Evolutionary conservation across 441 rosid genomes (phyloP), one percentile per base, ranked within the genome.

Genomic region (Erodium moschatum): DNA sequence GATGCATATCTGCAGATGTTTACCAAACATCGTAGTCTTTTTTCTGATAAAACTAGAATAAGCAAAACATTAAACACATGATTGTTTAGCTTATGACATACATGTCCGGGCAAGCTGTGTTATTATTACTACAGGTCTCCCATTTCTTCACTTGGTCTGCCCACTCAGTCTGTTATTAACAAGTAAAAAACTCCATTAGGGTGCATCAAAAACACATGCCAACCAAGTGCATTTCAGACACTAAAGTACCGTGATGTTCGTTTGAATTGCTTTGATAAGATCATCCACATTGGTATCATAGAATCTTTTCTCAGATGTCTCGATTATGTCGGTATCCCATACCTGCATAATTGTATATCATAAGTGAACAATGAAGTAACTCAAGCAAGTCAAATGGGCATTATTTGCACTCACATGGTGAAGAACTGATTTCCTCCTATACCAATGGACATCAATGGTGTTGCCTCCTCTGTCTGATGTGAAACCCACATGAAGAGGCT

Each of bases 401-500:
- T 24, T 24, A 11, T 5, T n/a, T n/a, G 44, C 15, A 71, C 88
- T 82, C 66, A 87, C 98, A 82, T 89, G 96, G 82, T 90, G 96
- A 71, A 93, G 97, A 75, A 77, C 82, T 79, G 77, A 77, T 73
- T 90, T 84, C 79, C 95, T 85, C 66, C 72, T 86, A 74, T 85
- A 93, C 96, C 97, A 92, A 68, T 80, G 94, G 60, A 92, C 89
- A 56, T 89, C 83, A 35, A 90, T 92, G 52, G 91, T 84, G 72
- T 90, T 92, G 67, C 85, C 98, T 70, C 98, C 98, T 58, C 54
- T 87, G 74, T 92, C 97, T 11, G 86, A 72, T 56, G 93, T 81
- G 78, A 84, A 86, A 6, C 89, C 83, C 65, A 85, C 93, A 78
- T 90, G 98, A 29, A 90, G 77, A 69, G 97, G 97, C 97, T 92